phyloP scores from a whole-genome alignment of 1,139 yeast genomes.

The Geotrichum citri-aurantii region DNA sequence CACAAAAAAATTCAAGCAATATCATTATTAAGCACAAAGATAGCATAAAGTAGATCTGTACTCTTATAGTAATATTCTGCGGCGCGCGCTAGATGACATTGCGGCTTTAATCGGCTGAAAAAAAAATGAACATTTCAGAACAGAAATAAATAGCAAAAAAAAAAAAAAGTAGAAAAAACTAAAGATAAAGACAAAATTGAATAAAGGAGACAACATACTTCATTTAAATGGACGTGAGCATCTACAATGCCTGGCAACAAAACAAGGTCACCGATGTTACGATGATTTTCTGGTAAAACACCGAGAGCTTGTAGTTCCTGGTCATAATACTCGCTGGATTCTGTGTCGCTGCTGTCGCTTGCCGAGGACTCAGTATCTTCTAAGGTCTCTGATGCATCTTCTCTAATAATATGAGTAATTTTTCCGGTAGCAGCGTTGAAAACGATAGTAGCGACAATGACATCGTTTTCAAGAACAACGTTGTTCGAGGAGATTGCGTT shows the following conservation, averaged over 20 bases:
- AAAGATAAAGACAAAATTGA: background rate
- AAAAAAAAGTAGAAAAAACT: background rate
- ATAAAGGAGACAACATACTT: too few species aligned
- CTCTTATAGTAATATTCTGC: background rate
- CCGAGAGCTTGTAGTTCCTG: constrained; percentile 8
- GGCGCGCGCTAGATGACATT: background rate
- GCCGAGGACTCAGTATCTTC: background rate
- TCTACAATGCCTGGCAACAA: constrained; percentile 90
- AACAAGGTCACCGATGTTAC: constrained; percentile 47
- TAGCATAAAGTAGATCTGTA: background rate
- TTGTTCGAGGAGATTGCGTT: constrained; percentile 56
- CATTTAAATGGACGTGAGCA: constrained; percentile 88
- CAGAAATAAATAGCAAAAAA: background rate
- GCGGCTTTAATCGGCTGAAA: background rate
- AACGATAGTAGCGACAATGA: constrained; percentile 62
- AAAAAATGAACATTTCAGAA: background rate
- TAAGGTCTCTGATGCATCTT: background rate
- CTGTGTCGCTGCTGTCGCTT: constrained; percentile 35
- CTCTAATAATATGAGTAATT: constrained; percentile 33
- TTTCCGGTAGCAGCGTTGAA: constrained; percentile 61
- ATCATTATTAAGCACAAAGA: background rate
- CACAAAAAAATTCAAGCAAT: background rate
- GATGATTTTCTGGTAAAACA: constrained; percentile 8
- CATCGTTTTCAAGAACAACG: constrained; percentile 50
- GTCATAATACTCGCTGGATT: constrained; percentile 1